phyloP scores from a whole-genome alignment of 2,329 filamentous ascomycete genomes.

The Fusarium sp. region DNA sequence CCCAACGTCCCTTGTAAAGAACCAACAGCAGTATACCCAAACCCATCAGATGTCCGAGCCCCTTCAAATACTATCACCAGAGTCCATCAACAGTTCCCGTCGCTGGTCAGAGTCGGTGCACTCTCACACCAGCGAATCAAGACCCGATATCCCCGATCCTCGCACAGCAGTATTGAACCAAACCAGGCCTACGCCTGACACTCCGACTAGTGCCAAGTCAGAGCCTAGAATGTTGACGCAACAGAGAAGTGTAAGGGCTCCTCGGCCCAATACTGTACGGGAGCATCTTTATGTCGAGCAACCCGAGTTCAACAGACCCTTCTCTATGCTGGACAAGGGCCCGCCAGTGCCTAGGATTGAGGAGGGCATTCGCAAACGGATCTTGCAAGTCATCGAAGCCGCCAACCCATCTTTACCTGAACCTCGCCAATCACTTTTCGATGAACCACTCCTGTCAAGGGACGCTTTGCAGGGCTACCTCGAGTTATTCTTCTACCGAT shows the following conservation, averaged over 20 bases:
- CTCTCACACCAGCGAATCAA: neutral
- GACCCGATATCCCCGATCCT: neutral
- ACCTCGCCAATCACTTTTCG: neutral
- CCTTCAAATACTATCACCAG: constrained; percentile 21
- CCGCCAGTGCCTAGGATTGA: neutral
- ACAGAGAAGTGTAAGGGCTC: neutral
- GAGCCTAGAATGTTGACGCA: neutral
- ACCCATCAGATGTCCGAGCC: neutral
- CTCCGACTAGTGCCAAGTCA: neutral
- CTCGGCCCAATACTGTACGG: rapidly evolving
- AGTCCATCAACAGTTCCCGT: constrained; percentile 44
- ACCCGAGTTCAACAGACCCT: constrained; percentile 12
- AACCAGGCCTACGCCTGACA: neutral
- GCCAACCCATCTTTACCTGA: constrained; percentile 3
- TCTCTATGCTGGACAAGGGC: constrained; percentile 8
- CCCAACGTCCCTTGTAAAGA: neutral
- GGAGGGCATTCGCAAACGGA: neutral
- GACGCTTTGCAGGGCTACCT: constrained; percentile 5
- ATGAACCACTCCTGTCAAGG: constrained; percentile 5
- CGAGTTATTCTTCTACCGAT: constrained; percentile 1
- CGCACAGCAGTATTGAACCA: neutral
- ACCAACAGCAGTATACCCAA: neutral
- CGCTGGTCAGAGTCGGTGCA: constrained; percentile 31
- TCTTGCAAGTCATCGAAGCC: neutral
- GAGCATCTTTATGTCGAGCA: constrained; percentile 1